A percentile compares a stretch with the other conserved stretches of the same genome.
These are phyloP conservation scores for Lodderomyces beijingensis DNA, from an alignment of 1,139 yeast species.

Conservation along the genomic window DNA sequence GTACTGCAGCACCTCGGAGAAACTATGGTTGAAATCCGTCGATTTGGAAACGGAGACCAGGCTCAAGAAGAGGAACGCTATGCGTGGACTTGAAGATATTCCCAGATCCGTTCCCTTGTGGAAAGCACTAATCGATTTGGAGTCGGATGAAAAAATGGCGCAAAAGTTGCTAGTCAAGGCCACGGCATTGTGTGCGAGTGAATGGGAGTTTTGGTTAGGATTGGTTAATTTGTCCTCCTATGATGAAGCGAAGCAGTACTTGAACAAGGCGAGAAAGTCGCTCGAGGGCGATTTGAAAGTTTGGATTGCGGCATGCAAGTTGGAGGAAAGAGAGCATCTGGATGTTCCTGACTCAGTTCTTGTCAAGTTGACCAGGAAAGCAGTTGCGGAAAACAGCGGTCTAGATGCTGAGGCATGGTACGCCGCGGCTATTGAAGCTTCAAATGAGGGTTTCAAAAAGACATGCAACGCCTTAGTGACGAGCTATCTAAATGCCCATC, in stretches of 20 bases:
- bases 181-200: slow-evolving; percentile 60
- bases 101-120: slow-evolving; percentile 50
- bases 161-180: slow-evolving; percentile 61
- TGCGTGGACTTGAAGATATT: slow-evolving; percentile 54
- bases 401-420: slow-evolving; percentile 37
- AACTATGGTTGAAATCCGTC: slow-evolving; percentile 69
- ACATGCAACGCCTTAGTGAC: slow-evolving; percentile 38
- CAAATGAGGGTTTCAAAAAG: slow-evolving; percentile 28
- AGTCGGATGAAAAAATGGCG: slow-evolving; percentile 45
- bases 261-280: slow-evolving; percentile 58
- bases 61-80: slow-evolving; percentile 52
- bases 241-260: slow-evolving; percentile 46
- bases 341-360: slow-evolving; percentile 32
- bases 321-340: slow-evolving; percentile 57
- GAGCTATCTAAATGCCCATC: slow-evolving; percentile 16
- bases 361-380: slow-evolving; percentile 46
- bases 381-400: slow-evolving; percentile 34
- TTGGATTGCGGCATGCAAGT: slow-evolving; percentile 68
- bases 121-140: slow-evolving; percentile 48
- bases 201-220: slow-evolving; percentile 61
- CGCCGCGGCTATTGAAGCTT: slow-evolving; percentile 34
- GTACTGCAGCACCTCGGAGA: slow-evolving; percentile 50
- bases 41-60: slow-evolving; percentile 56
- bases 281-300: slow-evolving; percentile 50
- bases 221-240: slow-evolving; percentile 43